Evolutionary conservation across 139 green algal species (phyloP).

Genomic region (Coccomyxa sp.): DNA sequence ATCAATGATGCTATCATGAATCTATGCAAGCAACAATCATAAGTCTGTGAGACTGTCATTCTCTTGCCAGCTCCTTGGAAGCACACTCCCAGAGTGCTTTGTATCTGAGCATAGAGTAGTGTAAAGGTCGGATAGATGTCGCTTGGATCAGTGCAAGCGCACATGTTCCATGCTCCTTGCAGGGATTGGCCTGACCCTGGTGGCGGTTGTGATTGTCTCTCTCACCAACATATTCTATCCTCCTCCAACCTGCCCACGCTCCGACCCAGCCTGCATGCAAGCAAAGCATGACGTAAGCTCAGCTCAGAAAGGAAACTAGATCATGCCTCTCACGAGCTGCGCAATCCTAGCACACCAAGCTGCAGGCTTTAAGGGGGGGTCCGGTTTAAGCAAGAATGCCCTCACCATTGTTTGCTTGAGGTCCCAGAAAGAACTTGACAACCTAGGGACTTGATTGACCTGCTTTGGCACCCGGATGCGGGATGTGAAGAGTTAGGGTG

Average conservation of each 20-base stretch:
- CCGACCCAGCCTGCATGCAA: not conserved
- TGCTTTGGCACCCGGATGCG: not conserved
- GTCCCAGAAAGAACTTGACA: not conserved
- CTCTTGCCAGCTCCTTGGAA: not conserved
- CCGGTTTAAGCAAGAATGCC: too few species aligned
- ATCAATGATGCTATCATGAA: not conserved
- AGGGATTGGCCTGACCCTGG: slow-evolving; percentile 3
- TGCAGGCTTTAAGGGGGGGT: too few species aligned
- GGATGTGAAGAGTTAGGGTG: not conserved
- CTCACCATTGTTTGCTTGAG: too few species aligned
- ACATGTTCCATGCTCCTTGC: not conserved
- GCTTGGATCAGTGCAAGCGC: not conserved
- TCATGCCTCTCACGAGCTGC: too few species aligned
- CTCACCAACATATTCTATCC: not conserved
- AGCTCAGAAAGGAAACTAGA: too few species aligned
- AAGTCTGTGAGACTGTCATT: not conserved
- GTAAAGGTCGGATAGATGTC: not conserved
- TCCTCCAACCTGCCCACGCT: not conserved
- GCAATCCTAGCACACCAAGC: too few species aligned
- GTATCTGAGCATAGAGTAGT: not conserved
- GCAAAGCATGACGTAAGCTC: too few species aligned
- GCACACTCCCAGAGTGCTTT: not conserved
- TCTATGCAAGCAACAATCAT: not conserved
- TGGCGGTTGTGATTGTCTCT: not conserved
- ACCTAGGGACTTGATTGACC: not conserved